Conservation (phyloP, 2,329 filamentous ascomycete species). For the Diaporthe vexans region DNA sequence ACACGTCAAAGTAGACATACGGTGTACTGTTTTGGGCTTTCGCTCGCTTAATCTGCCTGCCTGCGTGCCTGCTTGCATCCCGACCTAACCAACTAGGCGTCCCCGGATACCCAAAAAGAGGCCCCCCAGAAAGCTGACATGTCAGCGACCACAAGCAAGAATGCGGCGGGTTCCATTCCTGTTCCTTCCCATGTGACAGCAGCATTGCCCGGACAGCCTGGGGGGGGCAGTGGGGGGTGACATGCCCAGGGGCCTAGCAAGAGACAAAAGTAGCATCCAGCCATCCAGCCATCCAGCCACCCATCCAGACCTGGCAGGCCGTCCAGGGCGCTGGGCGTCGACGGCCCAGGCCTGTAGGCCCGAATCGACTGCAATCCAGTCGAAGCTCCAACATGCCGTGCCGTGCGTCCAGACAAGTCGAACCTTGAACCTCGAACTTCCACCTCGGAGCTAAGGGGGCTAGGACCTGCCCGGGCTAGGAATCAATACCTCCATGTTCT, state of each 20-base stretch:
- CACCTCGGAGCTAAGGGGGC: not conserved
- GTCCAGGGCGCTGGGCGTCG: constrained; percentile 1
- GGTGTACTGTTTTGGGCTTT: constrained; percentile 22
- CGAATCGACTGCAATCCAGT: constrained; percentile 12
- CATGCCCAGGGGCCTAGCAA: constrained; percentile 18
- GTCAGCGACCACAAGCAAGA: constrained; percentile 30
- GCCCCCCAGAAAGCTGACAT: constrained; percentile 25
- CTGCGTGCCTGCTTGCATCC: constrained; percentile 6
- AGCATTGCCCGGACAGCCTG: not conserved
- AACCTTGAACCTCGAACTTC: not conserved
- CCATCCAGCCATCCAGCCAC: not conserved
- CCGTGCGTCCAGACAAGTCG: constrained; percentile 6
- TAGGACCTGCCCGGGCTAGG: constrained; percentile 2
- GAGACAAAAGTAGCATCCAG: not conserved
- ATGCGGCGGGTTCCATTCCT: constrained; percentile 23
- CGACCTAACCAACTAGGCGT: constrained; percentile 19
- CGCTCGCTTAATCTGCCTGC: constrained; percentile 22
- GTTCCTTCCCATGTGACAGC: constrained; percentile 28
- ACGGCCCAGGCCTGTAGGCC: constrained; percentile 22
- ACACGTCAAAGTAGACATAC: not conserved
- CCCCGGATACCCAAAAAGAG: constrained; percentile 4
- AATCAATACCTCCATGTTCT: constrained; percentile 24
- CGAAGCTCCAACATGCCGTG: constrained; percentile 29
- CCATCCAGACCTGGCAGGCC: not conserved
- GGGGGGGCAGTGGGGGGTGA: no score